A percentile compares a stretch with the other conserved stretches of the same genome.
phyloP scores from a whole-genome alignment of 768 basidiomycete species.

The Steccherinum ochraceum region DNA sequence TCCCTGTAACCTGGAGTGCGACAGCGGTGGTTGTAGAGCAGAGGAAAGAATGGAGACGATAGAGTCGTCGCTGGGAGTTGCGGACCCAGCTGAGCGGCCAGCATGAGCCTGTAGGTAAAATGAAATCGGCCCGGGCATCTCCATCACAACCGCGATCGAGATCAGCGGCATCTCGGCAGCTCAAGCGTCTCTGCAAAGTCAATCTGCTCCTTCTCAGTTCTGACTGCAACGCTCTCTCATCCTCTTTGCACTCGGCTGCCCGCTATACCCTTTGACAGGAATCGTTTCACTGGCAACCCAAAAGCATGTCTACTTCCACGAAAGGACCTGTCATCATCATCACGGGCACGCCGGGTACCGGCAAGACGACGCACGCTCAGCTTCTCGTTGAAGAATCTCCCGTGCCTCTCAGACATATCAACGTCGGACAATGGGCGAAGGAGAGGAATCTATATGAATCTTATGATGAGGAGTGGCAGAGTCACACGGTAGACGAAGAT shows the following conservation, averaged over 20 bases:
- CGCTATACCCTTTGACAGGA: too few species aligned
- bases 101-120: too few species aligned
- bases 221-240: too few species aligned
- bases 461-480: constrained; percentile 94
- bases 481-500: constrained; percentile 92
- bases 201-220: too few species aligned
- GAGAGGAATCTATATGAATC: constrained; percentile 73
- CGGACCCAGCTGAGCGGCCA: too few species aligned
- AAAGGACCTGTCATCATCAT: constrained; percentile 65
- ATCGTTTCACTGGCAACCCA: too few species aligned
- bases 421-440: constrained; percentile 88
- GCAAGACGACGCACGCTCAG: constrained; percentile 90
- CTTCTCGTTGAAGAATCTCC: constrained; percentile 72
- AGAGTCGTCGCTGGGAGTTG: too few species aligned
- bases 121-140: background rate
- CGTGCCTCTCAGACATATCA: constrained; percentile 71
- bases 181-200: too few species aligned
- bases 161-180: too few species aligned
- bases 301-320: background rate
- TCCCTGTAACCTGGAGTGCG: background rate
- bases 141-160: background rate
- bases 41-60: too few species aligned
- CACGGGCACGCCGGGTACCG: constrained; percentile 92
- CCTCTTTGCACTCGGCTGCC: too few species aligned
- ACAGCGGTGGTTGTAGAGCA: too few species aligned